Evolutionary conservation across 2,329 filamentous ascomycete species (phyloP), one percentile per base, ranked within the genome.

Genomic region (Neurospora sp.): DNA sequence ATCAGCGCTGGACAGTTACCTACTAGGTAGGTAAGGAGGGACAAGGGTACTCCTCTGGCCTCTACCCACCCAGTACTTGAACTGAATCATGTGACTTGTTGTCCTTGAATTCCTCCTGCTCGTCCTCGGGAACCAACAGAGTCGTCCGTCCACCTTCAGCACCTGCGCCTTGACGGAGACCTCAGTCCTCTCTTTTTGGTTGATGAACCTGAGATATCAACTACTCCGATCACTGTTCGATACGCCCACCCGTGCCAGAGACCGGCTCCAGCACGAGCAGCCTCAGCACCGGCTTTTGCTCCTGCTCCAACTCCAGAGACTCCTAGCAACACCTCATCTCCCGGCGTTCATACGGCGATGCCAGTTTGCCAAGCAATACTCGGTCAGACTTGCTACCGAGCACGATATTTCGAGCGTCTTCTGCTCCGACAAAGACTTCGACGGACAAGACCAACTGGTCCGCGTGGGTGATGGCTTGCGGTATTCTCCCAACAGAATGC

Each of bases 381-480:
- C 17, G 40, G 40, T 42, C 17, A n/a, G 17, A 42, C 40, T 42
- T 42, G 7, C n/a, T 42, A 9, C 90, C 38, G 92, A 97, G 77
- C 90, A 92, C 78, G 89, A 96, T 4, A 42, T 9, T 76, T 80
- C 97, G 74, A 89, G 91, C 2, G 93, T 97, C 42, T 97, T 91
- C 79, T 91, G 92, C 79, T 91, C 89, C 72, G 94, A 98, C 81
- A 93, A 91, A 78, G 93, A 98, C 80, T 93, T 97, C 78, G 91
- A 97, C 76, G 40, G 17, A 42, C 40, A 42, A 3, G n/a, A 42
- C 40, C 40, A n/a, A 42, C 17, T n/a, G 7, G 52, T 71, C n/a
- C n/a, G 33, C 11, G 43, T 40, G 0, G 68, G 67, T 33, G 33
- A 33, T 2, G 66, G 69, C n/a, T 42, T 76, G 52, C 68, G 71